phyloP scores from a whole-genome alignment of 225 moss, liverwort and hornwort species.

The Straminergon stramineum region DNA sequence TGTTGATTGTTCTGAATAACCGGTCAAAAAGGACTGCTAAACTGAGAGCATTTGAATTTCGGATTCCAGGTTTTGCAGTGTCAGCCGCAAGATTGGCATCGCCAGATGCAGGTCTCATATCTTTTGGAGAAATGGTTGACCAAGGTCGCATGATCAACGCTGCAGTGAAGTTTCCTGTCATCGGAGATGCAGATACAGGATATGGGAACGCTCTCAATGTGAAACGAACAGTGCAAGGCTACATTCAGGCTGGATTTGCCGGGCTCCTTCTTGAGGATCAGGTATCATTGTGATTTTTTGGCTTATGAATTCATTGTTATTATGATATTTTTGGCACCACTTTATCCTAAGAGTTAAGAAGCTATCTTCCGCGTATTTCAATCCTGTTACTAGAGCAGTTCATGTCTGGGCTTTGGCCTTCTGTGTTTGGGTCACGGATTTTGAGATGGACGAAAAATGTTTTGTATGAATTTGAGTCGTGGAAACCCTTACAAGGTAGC shows the following conservation, averaged over 20 bases:
- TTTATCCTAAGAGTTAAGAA: not conserved
- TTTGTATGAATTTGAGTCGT: slow-evolving; percentile 1
- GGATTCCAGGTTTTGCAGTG: slow-evolving; percentile 61
- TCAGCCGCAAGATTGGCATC: slow-evolving; percentile 76
- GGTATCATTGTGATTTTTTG: slow-evolving; percentile 27
- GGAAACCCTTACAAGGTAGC: slow-evolving; percentile 1
- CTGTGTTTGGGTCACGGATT: slow-evolving; percentile 18
- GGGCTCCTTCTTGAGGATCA: slow-evolving; percentile 97
- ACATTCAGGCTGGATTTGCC: slow-evolving; percentile 88
- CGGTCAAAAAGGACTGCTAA: not conserved
- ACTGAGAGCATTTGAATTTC: not conserved
- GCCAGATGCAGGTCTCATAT: slow-evolving; percentile 86
- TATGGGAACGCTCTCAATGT: slow-evolving; percentile 92
- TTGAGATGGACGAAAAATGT: slow-evolving; percentile 9
- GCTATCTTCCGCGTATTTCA: not conserved
- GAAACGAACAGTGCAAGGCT: slow-evolving; percentile 88
- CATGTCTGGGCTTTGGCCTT: slow-evolving; percentile 2
- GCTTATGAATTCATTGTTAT: not conserved
- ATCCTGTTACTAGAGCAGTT: not conserved
- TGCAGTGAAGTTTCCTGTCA: slow-evolving; percentile 83
- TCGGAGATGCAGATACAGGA: slow-evolving; percentile 94
- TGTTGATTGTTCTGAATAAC: not conserved
- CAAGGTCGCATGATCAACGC: slow-evolving; percentile 80
- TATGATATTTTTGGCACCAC: not conserved
- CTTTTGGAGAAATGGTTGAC: slow-evolving; percentile 88